Percentiles rank a stretch among this genome's conserved stretches.
Conservation (phyloP, 176 grass and related monocot species). For the Poa annua region DNA sequence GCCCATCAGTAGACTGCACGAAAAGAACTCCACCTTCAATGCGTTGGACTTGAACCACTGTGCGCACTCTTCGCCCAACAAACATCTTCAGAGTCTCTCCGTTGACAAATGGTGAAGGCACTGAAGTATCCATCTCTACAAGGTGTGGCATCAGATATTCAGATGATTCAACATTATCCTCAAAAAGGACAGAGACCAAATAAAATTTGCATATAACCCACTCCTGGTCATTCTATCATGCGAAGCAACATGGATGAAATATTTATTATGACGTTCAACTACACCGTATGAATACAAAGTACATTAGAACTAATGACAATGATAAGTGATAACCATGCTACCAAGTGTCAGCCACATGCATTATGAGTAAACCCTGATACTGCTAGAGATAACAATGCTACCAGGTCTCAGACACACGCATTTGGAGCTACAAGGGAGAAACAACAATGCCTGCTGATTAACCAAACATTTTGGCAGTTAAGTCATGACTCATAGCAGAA, state of each 20-base stretch:
- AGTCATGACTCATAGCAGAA: not conserved
- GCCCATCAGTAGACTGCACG: conserved; percentile 74
- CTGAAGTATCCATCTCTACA: conserved; percentile 87
- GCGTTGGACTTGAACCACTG: conserved; percentile 71
- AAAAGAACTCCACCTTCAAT: conserved; percentile 58
- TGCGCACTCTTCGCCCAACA: conserved; percentile 67
- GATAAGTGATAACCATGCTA: not conserved
- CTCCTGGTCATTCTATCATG: not conserved
- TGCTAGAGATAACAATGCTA: not conserved
- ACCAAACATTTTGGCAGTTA: not conserved
- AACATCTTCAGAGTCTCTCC: conserved; percentile 72
- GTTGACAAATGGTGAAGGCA: conserved; percentile 74
- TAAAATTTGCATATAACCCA: not conserved
- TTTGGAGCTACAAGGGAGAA: not conserved
- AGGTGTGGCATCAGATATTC: not conserved
- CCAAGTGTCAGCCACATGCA: not conserved
- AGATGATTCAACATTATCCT: conserved; percentile 18
- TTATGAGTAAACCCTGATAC: not conserved
- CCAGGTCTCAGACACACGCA: not conserved
- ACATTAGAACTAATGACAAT: not conserved
- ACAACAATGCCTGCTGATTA: conserved; percentile 17
- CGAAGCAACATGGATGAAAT: not conserved
- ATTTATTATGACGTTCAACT: not conserved
- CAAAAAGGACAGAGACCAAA: not conserved
- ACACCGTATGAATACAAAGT: not conserved